Percentiles rank a stretch among this genome's conserved stretches.
phyloP scores from a whole-genome alignment of 2,329 filamentous ascomycete genomes.

The Trichoderma brevicompactum region DNA sequence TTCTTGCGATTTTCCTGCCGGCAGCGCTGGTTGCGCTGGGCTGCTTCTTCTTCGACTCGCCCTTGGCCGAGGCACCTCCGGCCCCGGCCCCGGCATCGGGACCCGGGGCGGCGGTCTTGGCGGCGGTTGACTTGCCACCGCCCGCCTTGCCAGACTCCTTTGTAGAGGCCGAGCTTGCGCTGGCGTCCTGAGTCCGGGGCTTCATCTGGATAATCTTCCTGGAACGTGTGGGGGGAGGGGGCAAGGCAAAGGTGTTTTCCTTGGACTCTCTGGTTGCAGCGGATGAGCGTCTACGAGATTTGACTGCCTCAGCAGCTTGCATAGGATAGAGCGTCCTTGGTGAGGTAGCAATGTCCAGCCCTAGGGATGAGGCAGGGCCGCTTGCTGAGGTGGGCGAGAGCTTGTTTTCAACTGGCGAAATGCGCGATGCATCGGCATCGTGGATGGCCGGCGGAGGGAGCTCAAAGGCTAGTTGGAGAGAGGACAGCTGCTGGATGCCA shows the following conservation, averaged over 20 bases:
- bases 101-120: constrained; percentile 32
- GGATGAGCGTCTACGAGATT: constrained; percentile 58
- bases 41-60: constrained; percentile 73
- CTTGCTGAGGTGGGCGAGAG: constrained; percentile 37
- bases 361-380: constrained; percentile 21
- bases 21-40: constrained; percentile 77
- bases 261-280: constrained; percentile 47
- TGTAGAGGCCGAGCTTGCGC: constrained; percentile 34
- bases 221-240: constrained; percentile 87
- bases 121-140: constrained; percentile 33
- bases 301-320: constrained; percentile 57
- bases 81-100: constrained; percentile 31
- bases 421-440: constrained; percentile 42
- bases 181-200: constrained; percentile 55
- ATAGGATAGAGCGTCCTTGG: constrained; percentile 47
- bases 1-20: constrained; percentile 91
- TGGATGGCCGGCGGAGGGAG: constrained; percentile 76
- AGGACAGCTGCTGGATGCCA: constrained; percentile 61
- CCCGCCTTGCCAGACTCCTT: constrained; percentile 35
- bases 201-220: constrained; percentile 99
- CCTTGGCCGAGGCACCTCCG: constrained; percentile 34
- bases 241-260: constrained; percentile 75
- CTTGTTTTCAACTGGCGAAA: constrained; percentile 41
- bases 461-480: constrained; percentile 71
- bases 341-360: constrained; percentile 33